Conservation (phyloP, 345 rosid species). For the Eucalyptus viminalis region DNA sequence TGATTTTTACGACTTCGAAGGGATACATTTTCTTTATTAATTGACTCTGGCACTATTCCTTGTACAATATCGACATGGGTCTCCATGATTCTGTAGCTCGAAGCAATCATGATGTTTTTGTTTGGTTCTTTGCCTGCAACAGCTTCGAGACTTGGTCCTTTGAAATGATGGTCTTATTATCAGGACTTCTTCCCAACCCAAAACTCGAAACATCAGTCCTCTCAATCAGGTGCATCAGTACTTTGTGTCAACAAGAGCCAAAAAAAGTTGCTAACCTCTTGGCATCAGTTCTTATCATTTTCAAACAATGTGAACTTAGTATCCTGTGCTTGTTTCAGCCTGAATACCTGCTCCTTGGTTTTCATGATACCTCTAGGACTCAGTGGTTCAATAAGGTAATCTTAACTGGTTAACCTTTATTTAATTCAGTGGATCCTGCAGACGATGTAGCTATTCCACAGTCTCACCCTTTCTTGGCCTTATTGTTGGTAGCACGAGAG, state of each 20-base stretch:
- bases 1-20: neutral
- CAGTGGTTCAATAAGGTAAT: constrained; percentile 7
- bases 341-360: neutral
- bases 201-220: neutral
- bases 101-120: neutral
- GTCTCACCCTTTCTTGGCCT: neutral
- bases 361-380: constrained; percentile 11
- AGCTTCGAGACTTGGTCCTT: neutral
- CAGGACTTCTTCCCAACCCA: neutral
- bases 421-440: neutral
- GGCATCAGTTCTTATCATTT: neutral
- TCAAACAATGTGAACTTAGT: neutral
- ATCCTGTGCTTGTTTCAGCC: neutral
- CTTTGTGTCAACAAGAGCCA: neutral
- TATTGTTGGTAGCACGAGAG: constrained; percentile 17
- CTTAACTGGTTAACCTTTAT: neutral
- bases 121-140: neutral
- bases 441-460: neutral
- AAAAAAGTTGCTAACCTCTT: neutral
- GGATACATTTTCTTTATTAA: neutral
- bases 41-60: neutral
- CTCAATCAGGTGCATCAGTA: neutral
- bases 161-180: neutral
- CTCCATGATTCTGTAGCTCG: neutral
- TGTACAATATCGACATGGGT: neutral